Evolutionary conservation across 148 eudicot genomes (phyloP).

Genomic region (Rhododendron griersonianum): DNA sequence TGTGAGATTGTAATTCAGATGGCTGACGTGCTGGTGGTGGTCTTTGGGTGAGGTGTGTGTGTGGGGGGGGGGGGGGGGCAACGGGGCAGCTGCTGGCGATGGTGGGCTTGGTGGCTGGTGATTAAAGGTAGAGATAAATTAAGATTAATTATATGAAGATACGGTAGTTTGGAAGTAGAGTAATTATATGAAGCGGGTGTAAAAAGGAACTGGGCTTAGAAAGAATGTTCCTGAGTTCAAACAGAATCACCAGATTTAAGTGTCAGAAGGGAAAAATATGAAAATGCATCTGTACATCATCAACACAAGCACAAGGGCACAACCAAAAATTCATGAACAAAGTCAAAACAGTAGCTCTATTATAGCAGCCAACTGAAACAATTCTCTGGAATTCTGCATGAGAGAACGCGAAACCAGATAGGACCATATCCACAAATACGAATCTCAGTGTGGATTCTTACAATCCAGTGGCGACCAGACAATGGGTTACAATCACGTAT

Average conservation of each 20-base stretch:
- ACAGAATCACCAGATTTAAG: background rate
- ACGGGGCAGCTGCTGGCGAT: background rate
- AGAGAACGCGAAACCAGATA: background rate
- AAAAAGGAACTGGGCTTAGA: background rate
- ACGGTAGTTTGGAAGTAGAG: background rate
- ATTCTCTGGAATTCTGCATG: background rate
- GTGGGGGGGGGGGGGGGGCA: too few species aligned
- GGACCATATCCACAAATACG: background rate
- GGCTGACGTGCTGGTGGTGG: background rate
- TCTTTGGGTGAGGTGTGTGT: too few species aligned
- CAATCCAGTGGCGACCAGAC: conserved; percentile 99
- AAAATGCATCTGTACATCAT: background rate
- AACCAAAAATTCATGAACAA: background rate
- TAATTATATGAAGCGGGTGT: background rate
- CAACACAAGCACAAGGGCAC: background rate
- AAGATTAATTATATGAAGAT: background rate
- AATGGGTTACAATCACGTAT: conserved; percentile 89
- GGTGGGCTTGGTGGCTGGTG: background rate
- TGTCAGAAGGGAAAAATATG: background rate
- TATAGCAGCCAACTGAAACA: background rate
- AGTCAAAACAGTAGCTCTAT: background rate
- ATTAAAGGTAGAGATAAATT: background rate
- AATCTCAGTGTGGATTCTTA: conserved; percentile 31
- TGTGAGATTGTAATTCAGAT: background rate
- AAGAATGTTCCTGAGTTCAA: background rate